Evolutionary conservation across 139 green algal genomes (phyloP), one percentile per base, ranked within the genome.

Genomic region (Closterium sp.): DNA sequence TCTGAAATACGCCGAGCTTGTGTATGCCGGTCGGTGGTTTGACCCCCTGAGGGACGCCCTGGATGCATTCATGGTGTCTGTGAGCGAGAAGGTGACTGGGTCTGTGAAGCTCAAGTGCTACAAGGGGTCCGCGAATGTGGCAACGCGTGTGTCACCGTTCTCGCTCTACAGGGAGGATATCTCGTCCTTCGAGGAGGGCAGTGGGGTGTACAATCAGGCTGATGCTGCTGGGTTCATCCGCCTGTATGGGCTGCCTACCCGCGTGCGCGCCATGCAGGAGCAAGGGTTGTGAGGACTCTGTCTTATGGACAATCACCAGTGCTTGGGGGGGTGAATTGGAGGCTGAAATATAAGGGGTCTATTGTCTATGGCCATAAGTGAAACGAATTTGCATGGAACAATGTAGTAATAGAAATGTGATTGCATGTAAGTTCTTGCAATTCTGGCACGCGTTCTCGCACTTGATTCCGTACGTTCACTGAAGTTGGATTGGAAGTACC

Each of bases 131-230:
- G 91, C 95, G 9, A 96, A 98, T 85, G 97, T 98, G 84, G 97
- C 97, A n/a, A 96, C 97, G 27, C 96, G 97, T 45, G 96, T 96
- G 92, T 95, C 93, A 22, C 93, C 91, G 10, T 96, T 95, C 94
- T 96, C 91, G 30, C 94, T 99, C 45, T 99, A 98, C 94, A 95
- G 91, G 22, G 31, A 94, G 89, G 97, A 98, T 87, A 97, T 99
- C 30, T 96, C 97, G 1, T 98, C 97, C 1, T 99, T 99, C 93
- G 98, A 99, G 96, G 97, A 99, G 91, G 98, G 99, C 93, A 96
- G 96, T 73, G 93, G 91, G 31, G 73, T 95, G 29, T 96, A 96
- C 91, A 89, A 96, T 28, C 97, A 99, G 95, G 97, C 97, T 91
- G 98, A 99, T 91, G 97, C 98, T 10, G 97, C 95, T 27, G 98